Conservation (phyloP, 1,284 basidiomycete species). For the Quambalaria eucalypti region DNA sequence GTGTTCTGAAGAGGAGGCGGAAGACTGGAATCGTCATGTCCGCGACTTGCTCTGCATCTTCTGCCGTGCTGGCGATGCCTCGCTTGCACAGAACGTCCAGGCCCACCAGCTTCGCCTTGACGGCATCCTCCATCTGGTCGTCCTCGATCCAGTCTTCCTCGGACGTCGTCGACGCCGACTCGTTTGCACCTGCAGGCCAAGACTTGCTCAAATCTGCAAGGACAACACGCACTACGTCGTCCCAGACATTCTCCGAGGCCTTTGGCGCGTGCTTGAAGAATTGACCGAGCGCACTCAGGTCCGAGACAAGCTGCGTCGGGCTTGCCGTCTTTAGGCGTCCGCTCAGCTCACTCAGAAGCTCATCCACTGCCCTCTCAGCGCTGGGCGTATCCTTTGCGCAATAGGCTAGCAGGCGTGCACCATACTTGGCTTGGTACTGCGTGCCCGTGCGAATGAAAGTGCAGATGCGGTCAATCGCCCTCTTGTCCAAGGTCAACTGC, state of each 20-base stretch:
- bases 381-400: background rate
- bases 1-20: slow-evolving; percentile 24
- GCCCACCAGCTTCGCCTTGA: slow-evolving; percentile 22
- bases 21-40: slow-evolving; percentile 32
- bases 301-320: slow-evolving; percentile 58
- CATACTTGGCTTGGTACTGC: slow-evolving; percentile 72
- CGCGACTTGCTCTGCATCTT: slow-evolving; percentile 6
- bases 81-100: slow-evolving; percentile 27
- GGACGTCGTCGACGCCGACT: slow-evolving; percentile 10
- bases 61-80: slow-evolving; percentile 17
- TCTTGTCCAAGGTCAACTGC: slow-evolving; percentile 19
- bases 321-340: slow-evolving; percentile 54
- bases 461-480: slow-evolving; percentile 58
- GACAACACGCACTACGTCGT: slow-evolving; percentile 66
- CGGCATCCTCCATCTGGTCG: slow-evolving; percentile 12
- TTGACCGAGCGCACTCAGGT: slow-evolving; percentile 65
- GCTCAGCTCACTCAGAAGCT: slow-evolving; percentile 55
- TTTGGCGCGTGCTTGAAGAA: slow-evolving; percentile 62
- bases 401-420: slow-evolving; percentile 63
- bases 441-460: slow-evolving; percentile 60
- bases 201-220: slow-evolving; percentile 48
- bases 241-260: slow-evolving; percentile 67
- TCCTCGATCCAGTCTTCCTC: slow-evolving; percentile 33
- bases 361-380: slow-evolving; percentile 18
- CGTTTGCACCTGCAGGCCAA: slow-evolving; percentile 6